Percentiles rank a stretch among this genome's conserved stretches.
Evolutionary conservation across 306 rosid species (phyloP).

Genomic region (Cucurbita argyrosperma): DNA sequence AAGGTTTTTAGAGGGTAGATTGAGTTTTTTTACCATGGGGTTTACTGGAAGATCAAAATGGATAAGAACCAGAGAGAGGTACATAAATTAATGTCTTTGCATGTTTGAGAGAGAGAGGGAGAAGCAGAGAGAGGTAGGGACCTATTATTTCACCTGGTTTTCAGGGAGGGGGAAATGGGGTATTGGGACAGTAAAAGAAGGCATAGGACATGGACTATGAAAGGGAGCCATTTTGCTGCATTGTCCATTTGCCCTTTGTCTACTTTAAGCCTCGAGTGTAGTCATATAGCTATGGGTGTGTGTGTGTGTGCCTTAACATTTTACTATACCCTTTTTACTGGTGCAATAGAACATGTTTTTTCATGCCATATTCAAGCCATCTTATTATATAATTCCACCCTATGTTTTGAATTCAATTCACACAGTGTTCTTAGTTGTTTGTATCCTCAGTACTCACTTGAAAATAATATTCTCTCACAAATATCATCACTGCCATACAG

Average conservation of each 20-base stretch:
- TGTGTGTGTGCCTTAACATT: background rate
- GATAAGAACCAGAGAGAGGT: background rate
- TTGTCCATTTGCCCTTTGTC: background rate
- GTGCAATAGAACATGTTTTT: background rate
- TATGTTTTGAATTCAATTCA: background rate
- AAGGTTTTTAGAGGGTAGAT: too few species aligned
- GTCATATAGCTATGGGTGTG: background rate
- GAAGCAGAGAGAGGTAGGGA: slow-evolving; percentile 1
- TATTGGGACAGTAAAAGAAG: background rate
- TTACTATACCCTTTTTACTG: background rate
- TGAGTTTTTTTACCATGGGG: too few species aligned
- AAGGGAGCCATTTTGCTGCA: slow-evolving; percentile 11
- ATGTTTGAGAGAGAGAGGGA: background rate
- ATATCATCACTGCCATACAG: background rate
- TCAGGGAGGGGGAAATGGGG: background rate
- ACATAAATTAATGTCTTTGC: background rate
- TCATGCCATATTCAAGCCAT: background rate
- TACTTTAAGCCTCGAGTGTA: background rate
- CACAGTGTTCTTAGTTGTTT: background rate
- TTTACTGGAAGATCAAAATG: too few species aligned
- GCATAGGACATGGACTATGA: background rate
- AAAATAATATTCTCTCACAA: background rate
- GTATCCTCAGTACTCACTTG: background rate
- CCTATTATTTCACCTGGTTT: slow-evolving; percentile 7
- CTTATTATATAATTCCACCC: background rate